Evolutionary conservation across 179 eudicot species (phyloP).

Genomic region (Heliamphora pulchella): DNA sequence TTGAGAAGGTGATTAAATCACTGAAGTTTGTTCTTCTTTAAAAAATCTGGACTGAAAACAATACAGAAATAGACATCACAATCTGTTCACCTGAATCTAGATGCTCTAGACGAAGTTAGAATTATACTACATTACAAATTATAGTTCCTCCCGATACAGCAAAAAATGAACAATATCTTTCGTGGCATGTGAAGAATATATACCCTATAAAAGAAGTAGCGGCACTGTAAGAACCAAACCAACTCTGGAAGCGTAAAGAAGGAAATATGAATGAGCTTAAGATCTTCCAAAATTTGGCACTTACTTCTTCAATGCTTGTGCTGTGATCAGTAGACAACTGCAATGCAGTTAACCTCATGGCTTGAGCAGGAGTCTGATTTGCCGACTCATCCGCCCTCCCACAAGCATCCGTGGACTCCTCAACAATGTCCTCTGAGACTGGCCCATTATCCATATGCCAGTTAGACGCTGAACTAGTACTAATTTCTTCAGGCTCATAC

Average conservation of each 20-base stretch:
- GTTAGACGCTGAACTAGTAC: constrained; percentile 26
- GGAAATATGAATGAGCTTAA: background rate
- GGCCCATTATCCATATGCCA: constrained; percentile 31
- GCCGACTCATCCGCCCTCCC: constrained; percentile 30
- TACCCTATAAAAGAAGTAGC: background rate
- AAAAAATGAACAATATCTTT: too few species aligned
- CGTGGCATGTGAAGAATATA: background rate
- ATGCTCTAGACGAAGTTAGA: background rate
- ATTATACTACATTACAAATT: background rate
- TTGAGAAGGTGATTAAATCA: background rate
- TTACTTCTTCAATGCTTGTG: constrained; percentile 88
- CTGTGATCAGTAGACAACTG: constrained; percentile 94
- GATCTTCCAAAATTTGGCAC: constrained; percentile 16
- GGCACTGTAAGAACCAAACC: background rate
- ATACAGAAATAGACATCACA: background rate
- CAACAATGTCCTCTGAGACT: constrained; percentile 53
- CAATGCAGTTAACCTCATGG: constrained; percentile 59
- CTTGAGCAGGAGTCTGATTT: constrained; percentile 32
- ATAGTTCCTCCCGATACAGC: too few species aligned
- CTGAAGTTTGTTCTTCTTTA: background rate
- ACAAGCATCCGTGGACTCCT: constrained; percentile 40
- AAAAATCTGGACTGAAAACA: background rate
- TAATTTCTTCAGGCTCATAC: constrained; percentile 35
- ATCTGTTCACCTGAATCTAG: background rate
- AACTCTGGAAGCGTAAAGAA: background rate